Evolutionary conservation across 257 asterid species (phyloP), one percentile per base, ranked within the genome.

Genomic region (Salvia hispanica): DNA sequence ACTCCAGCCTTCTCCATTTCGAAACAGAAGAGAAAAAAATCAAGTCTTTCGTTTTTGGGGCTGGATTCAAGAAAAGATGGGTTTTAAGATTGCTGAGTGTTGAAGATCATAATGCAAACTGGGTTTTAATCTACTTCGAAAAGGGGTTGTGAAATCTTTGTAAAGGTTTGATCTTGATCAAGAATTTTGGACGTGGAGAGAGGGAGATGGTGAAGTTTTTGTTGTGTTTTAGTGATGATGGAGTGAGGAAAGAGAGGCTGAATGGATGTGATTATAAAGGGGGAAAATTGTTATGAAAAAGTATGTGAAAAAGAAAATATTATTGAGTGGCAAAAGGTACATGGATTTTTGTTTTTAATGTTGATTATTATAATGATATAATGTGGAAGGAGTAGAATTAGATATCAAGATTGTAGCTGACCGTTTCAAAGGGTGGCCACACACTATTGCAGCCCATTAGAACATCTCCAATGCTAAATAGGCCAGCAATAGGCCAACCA

Each of bases 1-100:
- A 18, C 58, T 70, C 72, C 80, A 11, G 64, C 39, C 33, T 67
- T 80, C 52, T 79, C 93, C 96, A 91, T 88, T 64, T 50, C 8
- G 3, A 2, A 16, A 71, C 25, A 28, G 2, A 31, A 10, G 37
- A 0, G 0, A 2, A 25, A 25, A 25, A 25, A 25, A 25, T 25
- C 31, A 54, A 28, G 60, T 1, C 0, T 28, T 11, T 46, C 11
- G 14, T 10, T 14, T 14, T 44, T 37, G 44, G 7, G 16, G 50
- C 42, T 6, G 9, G n/a, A 9, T 3, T 66, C 15, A 37, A 47
- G 28, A 13, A 36, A 47, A 14, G 42, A 45, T 7, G 43, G 66
- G 58, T 5, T 66, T 67, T 55, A 78, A 44, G 70, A 51, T 72
- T 63, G 10, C 69, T 64, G 74, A 57, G 52, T 51, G 34, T 11